phyloP scores from a whole-genome alignment of 208 protist species.

The Trichomonas vaginalis region DNA sequence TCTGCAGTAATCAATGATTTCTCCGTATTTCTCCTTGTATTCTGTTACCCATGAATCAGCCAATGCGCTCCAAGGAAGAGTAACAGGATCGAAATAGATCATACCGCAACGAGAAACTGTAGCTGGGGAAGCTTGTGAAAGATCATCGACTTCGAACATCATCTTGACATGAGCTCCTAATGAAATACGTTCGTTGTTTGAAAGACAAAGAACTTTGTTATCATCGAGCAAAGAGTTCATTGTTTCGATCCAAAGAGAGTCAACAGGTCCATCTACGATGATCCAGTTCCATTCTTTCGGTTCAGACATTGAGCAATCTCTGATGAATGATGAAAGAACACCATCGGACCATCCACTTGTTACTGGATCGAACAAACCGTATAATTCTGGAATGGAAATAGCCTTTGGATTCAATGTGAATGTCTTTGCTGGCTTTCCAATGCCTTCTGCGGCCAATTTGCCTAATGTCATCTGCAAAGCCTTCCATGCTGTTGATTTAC shows the following conservation, averaged over 20 bases:
- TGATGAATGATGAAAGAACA: conserved; percentile 51
- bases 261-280: conserved; percentile 92
- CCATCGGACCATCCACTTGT: conserved; percentile 65
- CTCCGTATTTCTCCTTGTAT: background rate
- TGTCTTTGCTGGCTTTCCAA: conserved; percentile 51
- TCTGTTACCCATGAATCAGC: conserved; percentile 64
- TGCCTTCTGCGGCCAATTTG: conserved; percentile 76
- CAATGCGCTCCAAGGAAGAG: conserved; percentile 61
- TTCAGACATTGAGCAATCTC: conserved; percentile 55
- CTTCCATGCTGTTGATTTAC: conserved; percentile 39
- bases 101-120: conserved; percentile 94
- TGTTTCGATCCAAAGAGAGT: conserved; percentile 93
- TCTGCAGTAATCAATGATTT: background rate
- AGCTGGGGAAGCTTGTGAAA: conserved; percentile 84
- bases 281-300: conserved; percentile 62
- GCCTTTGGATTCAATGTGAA: conserved; percentile 83
- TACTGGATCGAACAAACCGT: conserved; percentile 76
- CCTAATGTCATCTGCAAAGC: conserved; percentile 83
- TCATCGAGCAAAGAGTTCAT: conserved; percentile 96
- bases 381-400: conserved; percentile 88
- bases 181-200: conserved; percentile 81
- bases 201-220: conserved; percentile 86
- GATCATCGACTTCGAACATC: conserved; percentile 92
- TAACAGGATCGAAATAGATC: conserved; percentile 71
- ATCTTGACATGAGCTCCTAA: conserved; percentile 63